Conservation (phyloP, 73 alveolate species). For the Tetrahymena malaccensis region DNA sequence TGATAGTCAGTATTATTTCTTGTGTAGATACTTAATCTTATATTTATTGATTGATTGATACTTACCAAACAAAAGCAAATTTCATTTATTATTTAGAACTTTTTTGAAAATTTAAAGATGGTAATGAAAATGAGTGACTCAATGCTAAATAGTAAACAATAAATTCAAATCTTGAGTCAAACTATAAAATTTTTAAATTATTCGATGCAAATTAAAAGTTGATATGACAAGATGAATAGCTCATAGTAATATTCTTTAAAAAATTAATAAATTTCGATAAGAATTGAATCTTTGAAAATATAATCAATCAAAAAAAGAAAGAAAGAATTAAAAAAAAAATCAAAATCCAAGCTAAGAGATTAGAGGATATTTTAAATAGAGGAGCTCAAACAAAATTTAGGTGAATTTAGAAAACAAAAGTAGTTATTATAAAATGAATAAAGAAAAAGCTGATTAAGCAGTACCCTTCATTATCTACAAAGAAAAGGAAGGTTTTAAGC, state of each 20-base stretch:
- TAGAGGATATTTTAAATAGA: not conserved
- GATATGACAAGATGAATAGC: not conserved
- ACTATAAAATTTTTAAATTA: not conserved
- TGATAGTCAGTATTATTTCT: too few species aligned
- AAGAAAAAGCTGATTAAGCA: not conserved
- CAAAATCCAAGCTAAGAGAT: not conserved
- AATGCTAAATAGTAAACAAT: too few species aligned
- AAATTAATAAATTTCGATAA: not conserved
- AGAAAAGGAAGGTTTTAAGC: not conserved
- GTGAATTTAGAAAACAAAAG: not conserved
- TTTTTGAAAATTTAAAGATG: not conserved
- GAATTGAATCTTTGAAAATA: not conserved
- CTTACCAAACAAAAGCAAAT: too few species aligned
- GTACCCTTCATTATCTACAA: not conserved
- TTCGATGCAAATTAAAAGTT: not conserved
- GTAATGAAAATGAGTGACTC: not conserved
- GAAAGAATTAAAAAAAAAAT: not conserved
- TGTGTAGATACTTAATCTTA: too few species aligned
- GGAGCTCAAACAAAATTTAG: not conserved
- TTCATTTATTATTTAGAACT: too few species aligned
- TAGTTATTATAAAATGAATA: not conserved
- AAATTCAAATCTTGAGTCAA: not conserved
- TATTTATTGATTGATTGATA: too few species aligned
- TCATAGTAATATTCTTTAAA: not conserved
- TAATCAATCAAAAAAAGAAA: not conserved